phyloP scores from a whole-genome alignment of 208 protist species.

The Crithidia thermophila region DNA sequence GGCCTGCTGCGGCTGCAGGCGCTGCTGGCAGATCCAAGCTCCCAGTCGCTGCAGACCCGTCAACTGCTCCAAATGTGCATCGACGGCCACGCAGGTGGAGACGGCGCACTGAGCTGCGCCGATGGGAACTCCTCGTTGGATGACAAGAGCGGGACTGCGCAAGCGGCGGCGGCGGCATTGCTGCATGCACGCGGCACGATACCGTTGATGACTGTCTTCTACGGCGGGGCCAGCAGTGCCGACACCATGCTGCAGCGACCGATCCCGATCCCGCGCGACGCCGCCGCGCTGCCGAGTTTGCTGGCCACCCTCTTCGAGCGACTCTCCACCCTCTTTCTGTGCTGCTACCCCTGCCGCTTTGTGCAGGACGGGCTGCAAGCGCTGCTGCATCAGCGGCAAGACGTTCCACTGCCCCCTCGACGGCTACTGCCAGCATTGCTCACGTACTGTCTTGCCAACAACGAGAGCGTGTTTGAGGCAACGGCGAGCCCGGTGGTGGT shows the following conservation, averaged over 20 bases:
- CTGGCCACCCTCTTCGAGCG: slow-evolving; percentile 23
- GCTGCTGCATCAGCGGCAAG: slow-evolving; percentile 17
- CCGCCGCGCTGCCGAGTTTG: background rate
- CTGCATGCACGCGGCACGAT: background rate
- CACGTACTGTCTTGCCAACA: slow-evolving; percentile 29
- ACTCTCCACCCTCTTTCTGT: slow-evolving; percentile 31
- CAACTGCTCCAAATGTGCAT: slow-evolving; percentile 15
- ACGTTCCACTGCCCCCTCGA: slow-evolving; percentile 10
- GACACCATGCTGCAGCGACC: no score
- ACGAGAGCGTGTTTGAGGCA: slow-evolving; percentile 31
- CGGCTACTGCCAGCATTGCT: slow-evolving; percentile 39
- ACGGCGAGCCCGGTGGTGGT: slow-evolving; percentile 16
- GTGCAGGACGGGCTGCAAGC: slow-evolving; percentile 35
- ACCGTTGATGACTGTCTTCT: slow-evolving; percentile 12
- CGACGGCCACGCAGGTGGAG: background rate
- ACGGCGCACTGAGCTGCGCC: background rate
- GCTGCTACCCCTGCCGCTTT: slow-evolving; percentile 35
- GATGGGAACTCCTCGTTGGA: no score
- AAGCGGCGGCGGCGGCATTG: background rate
- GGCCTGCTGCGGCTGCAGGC: slow-evolving; percentile 39
- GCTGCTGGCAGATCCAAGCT: slow-evolving; percentile 19
- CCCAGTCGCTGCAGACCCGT: slow-evolving; percentile 10
- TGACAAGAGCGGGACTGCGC: background rate
- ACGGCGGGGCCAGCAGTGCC: no score
- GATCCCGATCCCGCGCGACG: background rate